These are phyloP conservation scores for Phytophthora multivora DNA, from an alignment of 352 stramenopile species.

Conservation along the genomic window DNA sequence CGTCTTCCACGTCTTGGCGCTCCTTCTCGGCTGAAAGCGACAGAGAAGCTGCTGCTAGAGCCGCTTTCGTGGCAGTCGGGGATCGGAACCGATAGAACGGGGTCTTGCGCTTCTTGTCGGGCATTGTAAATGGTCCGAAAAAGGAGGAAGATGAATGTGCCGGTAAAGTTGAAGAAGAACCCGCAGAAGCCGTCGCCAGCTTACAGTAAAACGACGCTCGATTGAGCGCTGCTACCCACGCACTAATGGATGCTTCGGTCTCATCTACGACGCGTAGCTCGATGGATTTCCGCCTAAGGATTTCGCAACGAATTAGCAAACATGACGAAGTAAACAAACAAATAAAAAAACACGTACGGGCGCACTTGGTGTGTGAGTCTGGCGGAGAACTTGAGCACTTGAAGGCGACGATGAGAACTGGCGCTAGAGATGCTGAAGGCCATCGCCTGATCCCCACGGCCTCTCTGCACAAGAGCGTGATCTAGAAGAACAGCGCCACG, in stretches of 20 bases:
- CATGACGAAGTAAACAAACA: background rate
- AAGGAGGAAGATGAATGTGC: constrained; percentile 44
- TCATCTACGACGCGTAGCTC: constrained; percentile 68
- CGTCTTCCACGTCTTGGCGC: constrained; percentile 27
- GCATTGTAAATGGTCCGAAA: constrained; percentile 37
- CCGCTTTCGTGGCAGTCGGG: constrained; percentile 37
- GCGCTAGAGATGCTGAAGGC: constrained; percentile 76
- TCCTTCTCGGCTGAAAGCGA: constrained; percentile 29
- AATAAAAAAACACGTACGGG: constrained; percentile 35
- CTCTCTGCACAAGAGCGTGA: constrained; percentile 67
- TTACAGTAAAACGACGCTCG: constrained; percentile 78
- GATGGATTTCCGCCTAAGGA: constrained; percentile 55
- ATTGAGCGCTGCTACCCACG: constrained; percentile 72
- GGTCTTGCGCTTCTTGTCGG: constrained; percentile 35
- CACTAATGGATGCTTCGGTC: constrained; percentile 49
- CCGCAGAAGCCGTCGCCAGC: constrained; percentile 33
- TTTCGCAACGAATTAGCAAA: constrained; percentile 4
- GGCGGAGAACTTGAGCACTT: constrained; percentile 75
- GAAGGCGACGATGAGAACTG: constrained; percentile 52
- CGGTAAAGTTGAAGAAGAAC: constrained; percentile 30
- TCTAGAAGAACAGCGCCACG: constrained; percentile 74
- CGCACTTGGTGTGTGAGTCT: constrained; percentile 73
- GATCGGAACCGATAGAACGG: constrained; percentile 72
- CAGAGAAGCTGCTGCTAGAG: constrained; percentile 38
- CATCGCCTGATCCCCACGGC: constrained; percentile 65